These are phyloP conservation scores for Mycena polygramma DNA, from an alignment of 768 basidiomycete genomes.

Conservation along the genomic window DNA sequence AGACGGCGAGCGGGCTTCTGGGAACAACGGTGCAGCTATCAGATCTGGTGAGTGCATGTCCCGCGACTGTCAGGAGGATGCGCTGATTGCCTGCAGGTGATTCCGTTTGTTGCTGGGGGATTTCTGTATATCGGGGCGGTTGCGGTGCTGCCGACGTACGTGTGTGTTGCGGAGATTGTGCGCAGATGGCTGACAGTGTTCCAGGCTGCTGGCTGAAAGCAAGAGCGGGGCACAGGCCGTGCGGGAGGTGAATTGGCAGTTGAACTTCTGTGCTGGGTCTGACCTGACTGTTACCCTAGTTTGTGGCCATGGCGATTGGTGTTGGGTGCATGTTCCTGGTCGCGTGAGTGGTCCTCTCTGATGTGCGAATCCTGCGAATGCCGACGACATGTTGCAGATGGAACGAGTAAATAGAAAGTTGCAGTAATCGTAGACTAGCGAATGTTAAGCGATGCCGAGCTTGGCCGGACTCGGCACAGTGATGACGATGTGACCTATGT, in stretches of 20 bases:
- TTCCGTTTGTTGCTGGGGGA: conserved; percentile 91
- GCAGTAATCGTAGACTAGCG: conserved; percentile 9
- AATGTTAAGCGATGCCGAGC: conserved; percentile 8
- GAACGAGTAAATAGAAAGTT: conserved; percentile 73
- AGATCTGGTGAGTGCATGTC: conserved; percentile 75
- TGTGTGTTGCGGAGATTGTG: conserved; percentile 35
- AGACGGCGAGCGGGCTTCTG: conserved; percentile 80
- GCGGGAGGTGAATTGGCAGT: conserved; percentile 74
- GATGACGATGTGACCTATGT: too few species aligned
- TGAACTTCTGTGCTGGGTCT: conserved; percentile 18
- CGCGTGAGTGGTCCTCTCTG: conserved; percentile 71
- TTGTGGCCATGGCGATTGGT: conserved; percentile 92
- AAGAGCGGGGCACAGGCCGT: conserved; percentile 90
- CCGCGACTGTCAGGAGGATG: conserved; percentile 30
- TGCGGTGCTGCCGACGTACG: conserved; percentile 91
- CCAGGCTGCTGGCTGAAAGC: conserved; percentile 86
- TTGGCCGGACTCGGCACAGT: neutral
- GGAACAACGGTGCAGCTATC: conserved; percentile 85
- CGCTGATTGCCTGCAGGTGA: conserved; percentile 66
- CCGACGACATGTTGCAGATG: conserved; percentile 60
- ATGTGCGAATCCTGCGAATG: conserved; percentile 26
- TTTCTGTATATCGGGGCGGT: conserved; percentile 96
- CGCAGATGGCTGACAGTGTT: conserved; percentile 19
- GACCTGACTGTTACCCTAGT: conserved; percentile 60
- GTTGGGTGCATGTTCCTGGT: conserved; percentile 93